Conservation (phyloP, 106 monocot species). For the Platanthera zijinensis region DNA sequence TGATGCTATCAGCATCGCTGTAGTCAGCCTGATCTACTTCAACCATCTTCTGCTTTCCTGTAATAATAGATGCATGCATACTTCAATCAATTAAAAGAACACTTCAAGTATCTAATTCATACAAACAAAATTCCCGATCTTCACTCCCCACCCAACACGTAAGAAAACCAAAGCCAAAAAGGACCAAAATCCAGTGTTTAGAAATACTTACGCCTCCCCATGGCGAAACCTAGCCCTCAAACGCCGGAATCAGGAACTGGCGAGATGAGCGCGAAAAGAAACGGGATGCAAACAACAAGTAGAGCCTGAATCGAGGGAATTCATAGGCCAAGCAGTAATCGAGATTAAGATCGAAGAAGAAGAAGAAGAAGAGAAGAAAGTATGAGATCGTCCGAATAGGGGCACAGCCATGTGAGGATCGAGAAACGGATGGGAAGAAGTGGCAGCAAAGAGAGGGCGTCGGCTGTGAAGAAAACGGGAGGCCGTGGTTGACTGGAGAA, state of each 20-base stretch:
- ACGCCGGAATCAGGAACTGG: background rate
- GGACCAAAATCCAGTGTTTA: background rate
- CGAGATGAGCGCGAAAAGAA: slow-evolving; percentile 5
- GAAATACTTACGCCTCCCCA: slow-evolving; percentile 8
- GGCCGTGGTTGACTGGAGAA: background rate
- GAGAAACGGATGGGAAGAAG: background rate
- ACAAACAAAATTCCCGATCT: background rate
- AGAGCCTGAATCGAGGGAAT: slow-evolving; percentile 1
- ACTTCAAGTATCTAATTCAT: background rate
- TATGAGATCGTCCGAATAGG: background rate
- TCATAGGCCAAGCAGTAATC: background rate
- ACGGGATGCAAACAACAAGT: background rate
- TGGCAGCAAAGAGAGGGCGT: background rate
- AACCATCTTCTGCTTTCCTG: slow-evolving; percentile 35
- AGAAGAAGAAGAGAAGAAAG: slow-evolving; percentile 8
- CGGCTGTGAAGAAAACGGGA: background rate
- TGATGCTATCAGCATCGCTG: slow-evolving; percentile 69
- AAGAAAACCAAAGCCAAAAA: background rate
- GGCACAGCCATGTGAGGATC: slow-evolving; percentile 2
- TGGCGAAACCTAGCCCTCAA: background rate
- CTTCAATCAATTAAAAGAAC: background rate
- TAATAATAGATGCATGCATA: background rate
- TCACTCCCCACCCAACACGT: background rate
- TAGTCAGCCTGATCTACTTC: slow-evolving; percentile 40
- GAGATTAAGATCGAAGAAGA: slow-evolving; percentile 5